Evolutionary conservation across 345 rosid species (phyloP), one percentile per base, ranked within the genome.

Genomic region (Gossypium turneri): DNA sequence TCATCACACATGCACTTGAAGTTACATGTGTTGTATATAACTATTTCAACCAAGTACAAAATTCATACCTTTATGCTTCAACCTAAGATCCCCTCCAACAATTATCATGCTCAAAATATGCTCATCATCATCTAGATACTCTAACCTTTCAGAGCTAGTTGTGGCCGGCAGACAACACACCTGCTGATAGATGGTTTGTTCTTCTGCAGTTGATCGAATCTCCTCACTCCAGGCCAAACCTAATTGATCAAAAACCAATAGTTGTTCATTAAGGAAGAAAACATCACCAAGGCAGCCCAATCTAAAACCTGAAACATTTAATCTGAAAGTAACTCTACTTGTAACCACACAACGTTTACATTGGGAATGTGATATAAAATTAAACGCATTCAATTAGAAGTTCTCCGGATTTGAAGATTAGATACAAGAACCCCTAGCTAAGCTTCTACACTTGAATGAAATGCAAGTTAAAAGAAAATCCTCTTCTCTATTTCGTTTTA

Each of bases 51-150:
- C 56, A 56, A 16, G 65, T 13, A 2, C 17, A 20, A 25, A 51
- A 20, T 67, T 20, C 12, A 73, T 81, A 89, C 97, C 92, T 80
- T 88, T 5, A 34, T 34, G 41, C 41, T 34, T 34, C 55, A 89
- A 91, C 74, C 91, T 82, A 74, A 89, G 97, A 86, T 91, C 94
- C 29, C 97, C 97, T 74, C 94, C 97, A 65, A 91, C 83, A 65
- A 91, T 88, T 63, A 81, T 80, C 82, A 91, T 74, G 47, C 90
- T 88, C 52, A 91, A 90, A 53, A 29, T 29, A 29, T 29, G 38
- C 38, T 29, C 0, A 6, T 29, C 38, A 29, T 29, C 38, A 29
- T 29, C 0, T 29, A 29, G 38, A 29, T 0, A 29, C 38, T 29
- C 38, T 29, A 29, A 29, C 38, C 38, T 29, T 29, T 29, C 1